Base-by-base conservation (phyloP, 2,329 filamentous ascomycete genomes). In the Sclerotinia trifoliorum region DNA sequence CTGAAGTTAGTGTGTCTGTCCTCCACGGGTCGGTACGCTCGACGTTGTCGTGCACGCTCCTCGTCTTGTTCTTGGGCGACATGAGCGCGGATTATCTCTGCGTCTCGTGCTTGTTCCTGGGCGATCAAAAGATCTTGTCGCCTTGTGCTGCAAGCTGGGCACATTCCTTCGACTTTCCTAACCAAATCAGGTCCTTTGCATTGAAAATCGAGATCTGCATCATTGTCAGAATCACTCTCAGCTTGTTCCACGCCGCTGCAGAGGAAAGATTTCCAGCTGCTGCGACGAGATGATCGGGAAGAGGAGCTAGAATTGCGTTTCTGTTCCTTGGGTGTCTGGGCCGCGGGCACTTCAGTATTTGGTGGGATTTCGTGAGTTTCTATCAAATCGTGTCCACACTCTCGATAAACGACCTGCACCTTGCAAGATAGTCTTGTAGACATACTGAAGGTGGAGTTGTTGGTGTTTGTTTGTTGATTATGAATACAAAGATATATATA, bases 261-360 rank as follows among this genome's bases (percentile, higher is more conserved):
- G 15, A 63, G 46, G 60, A 63, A 26, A 21, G 60, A 63, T 42
- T 52, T 63, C 60, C 60, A 63, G 44, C 60, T 63, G 60, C 10
- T 62, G 58, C 58, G 58, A 35, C 58, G 58, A 26, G 58, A 62
- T 35, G 58, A 49, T 35, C n/a, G 21, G 1, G 46, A 62, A 8
- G 26, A 61, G 29, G 58, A 61, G 24, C 26, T 35, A 7, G 58
- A 62, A 17, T 24, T 49, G n/a, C 60, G 29, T 32, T 63, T 51
- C n/a, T 63, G 29, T 1, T n/a, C 39, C 32, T 39, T 52, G 2
- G 29, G 5, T 7, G 29, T 62, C 29, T 35, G 19, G 3, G 8
- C 13, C 2, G 10, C 11, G 21, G 29, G 15, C 0, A 51, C 46
- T 63, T 51, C 21, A 19, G 51, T 26, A n/a, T n/a, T n/a, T n/a